Conservation (phyloP, 2,329 filamentous ascomycete species). For the Fusarium sp. region DNA sequence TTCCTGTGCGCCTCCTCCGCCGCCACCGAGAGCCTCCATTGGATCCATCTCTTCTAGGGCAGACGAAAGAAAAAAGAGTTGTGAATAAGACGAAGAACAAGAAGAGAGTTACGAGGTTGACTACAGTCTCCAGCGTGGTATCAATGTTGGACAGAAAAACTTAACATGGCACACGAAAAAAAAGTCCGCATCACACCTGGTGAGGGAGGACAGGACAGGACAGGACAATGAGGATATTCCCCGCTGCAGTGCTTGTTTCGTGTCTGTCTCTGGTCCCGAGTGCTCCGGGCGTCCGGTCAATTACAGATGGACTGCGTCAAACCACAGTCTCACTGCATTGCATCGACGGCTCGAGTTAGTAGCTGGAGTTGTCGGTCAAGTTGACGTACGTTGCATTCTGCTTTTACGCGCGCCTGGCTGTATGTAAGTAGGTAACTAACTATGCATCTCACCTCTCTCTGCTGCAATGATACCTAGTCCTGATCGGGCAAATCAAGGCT, state of each 20-base stretch:
- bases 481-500: neutral
- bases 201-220: neutral
- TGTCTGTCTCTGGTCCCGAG: constrained; percentile 5
- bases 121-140: neutral
- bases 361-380: constrained; percentile 1
- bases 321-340: constrained; percentile 31
- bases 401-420: constrained; percentile 6
- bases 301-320: constrained; percentile 17
- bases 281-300: constrained; percentile 11
- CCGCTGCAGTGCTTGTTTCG: constrained; percentile 27
- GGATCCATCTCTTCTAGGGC: neutral
- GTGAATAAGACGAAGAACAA: neutral
- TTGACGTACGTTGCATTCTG: constrained; percentile 26
- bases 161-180: constrained; percentile 4
- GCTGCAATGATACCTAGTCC: neutral
- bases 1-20: constrained; percentile 20
- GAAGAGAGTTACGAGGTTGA: neutral
- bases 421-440: neutral
- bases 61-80: neutral
- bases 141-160: constrained; percentile 18
- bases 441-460: neutral
- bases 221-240: constrained; percentile 13
- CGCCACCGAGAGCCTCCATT: constrained; percentile 15
- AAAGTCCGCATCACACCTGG: neutral
- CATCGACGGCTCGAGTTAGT: neutral